Evolutionary conservation across 2,329 filamentous ascomycete genomes (phyloP), one percentile per base, ranked within the genome.

Genomic region (Helicocarpus griseus): DNA sequence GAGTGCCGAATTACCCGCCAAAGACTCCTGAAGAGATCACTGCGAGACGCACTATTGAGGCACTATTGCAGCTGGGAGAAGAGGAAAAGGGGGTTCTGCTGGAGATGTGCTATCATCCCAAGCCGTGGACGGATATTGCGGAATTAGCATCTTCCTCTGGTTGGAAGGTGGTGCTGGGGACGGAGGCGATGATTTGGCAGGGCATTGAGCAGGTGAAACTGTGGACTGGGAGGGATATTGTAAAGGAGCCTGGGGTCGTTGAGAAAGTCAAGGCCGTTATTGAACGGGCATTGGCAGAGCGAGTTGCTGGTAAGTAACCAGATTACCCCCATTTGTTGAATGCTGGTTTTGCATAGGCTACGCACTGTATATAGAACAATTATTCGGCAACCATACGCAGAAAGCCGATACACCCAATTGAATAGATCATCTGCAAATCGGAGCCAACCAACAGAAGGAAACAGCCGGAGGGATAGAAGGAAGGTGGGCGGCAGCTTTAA

Each of bases 21-120:
- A 73, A 73, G 59, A 85, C 81, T 0, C 66, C 73, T 1, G 77
- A 76, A 26, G 87, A 93, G 72, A 71, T 75, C 26, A 70, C 73
- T 39, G 80, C 84, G 3, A 72, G 86, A 1, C 65, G 67, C 1
- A 74, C 87, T 0, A 61, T 75, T 22, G 57, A 65, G 55, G 60
- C 58, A 8, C 68, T 75, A 53, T 54, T 75, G 47, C n/a, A n/a
- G n/a, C n/a, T n/a, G n/a, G n/a, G n/a, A n/a, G n/a, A n/a, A n/a
- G n/a, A n/a, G n/a, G n/a, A n/a, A n/a, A n/a, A n/a, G n/a, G 58
- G 85, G 5, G 81, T 81, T 5, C 79, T 90, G 52, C 65, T 90
- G 54, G 86, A 90, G 67, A 90, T 91, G 86, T 89, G 86, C 73
- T 90, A 90, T 65, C 87, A 89, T 63, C 87, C 87, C 0, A 66